Evolutionary conservation across 805 yeast genomes (phyloP).

Genomic region (Wickerhamomyces kurtzmanii): DNA sequence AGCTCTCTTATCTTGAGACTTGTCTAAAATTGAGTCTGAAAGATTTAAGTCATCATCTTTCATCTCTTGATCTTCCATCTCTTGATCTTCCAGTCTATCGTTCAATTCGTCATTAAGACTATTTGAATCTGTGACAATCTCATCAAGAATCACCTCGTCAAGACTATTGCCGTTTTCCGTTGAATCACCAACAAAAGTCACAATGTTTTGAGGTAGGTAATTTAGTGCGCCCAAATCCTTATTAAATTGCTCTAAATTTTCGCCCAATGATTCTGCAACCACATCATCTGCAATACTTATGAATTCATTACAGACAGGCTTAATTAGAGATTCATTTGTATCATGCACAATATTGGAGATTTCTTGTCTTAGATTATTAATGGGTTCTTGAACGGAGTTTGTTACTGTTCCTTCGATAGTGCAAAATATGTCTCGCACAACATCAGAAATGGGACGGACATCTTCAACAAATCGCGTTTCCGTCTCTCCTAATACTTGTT

Average conservation of each 20-base stretch:
- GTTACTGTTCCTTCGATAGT: too few relatives aligned
- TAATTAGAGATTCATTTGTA: too few relatives aligned
- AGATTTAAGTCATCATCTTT: too few relatives aligned
- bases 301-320: too few relatives aligned
- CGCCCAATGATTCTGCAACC: slow-evolving; percentile 4
- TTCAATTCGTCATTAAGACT: neutral
- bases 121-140: neutral
- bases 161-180: neutral
- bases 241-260: slow-evolving; percentile 4
- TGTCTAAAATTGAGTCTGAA: too few relatives aligned
- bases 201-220: neutral
- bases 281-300: neutral
- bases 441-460: slow-evolving; percentile 1
- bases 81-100: neutral
- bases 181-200: too few relatives aligned
- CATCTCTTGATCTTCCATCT: neutral
- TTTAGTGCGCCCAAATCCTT: slow-evolving; percentile 1
- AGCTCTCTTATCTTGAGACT: too few relatives aligned
- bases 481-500: slow-evolving; percentile 3
- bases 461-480: slow-evolving; percentile 1
- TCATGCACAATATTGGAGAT: too few relatives aligned
- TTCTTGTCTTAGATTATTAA: too few relatives aligned
- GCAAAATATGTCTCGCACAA: too few relatives aligned
- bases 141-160: neutral
- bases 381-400: too few relatives aligned